Percentiles rank a stretch among this genome's conserved stretches.
These are phyloP conservation scores for Stachybotrys echinatus DNA, from an alignment of 2,329 filamentous ascomycete species.

Conservation along the genomic window DNA sequence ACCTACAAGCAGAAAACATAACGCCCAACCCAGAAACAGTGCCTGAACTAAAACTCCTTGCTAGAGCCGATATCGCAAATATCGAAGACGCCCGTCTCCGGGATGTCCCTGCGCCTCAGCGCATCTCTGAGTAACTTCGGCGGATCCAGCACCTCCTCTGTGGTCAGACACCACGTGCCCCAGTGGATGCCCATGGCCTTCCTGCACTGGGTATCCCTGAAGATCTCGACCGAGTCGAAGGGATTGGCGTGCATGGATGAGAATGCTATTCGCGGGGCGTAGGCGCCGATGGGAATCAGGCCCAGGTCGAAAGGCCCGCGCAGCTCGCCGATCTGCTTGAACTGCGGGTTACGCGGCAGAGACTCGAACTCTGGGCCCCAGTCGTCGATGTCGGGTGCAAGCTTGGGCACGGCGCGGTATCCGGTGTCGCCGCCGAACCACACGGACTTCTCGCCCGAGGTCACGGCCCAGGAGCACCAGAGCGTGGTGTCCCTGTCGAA, in stretches of 20 bases:
- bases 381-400: slow-evolving; percentile 61
- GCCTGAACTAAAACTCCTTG: slow-evolving; percentile 55
- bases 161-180: slow-evolving; percentile 84
- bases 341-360: slow-evolving; percentile 74
- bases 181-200: slow-evolving; percentile 85
- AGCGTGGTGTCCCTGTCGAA: slow-evolving; percentile 72
- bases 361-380: slow-evolving; percentile 62
- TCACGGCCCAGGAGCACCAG: slow-evolving; percentile 83
- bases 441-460: slow-evolving; percentile 68
- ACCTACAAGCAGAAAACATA: neutral
- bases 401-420: slow-evolving; percentile 69
- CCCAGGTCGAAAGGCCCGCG: slow-evolving; percentile 87
- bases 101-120: slow-evolving; percentile 59
- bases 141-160: slow-evolving; percentile 81
- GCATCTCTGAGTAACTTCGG: slow-evolving; percentile 68
- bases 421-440: slow-evolving; percentile 91
- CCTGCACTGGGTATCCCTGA: slow-evolving; percentile 73
- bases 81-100: slow-evolving; percentile 72
- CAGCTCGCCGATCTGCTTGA: slow-evolving; percentile 73
- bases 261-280: slow-evolving; percentile 67
- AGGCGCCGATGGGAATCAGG: slow-evolving; percentile 89
- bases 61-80: slow-evolving; percentile 82
- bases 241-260: slow-evolving; percentile 82
- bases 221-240: slow-evolving; percentile 84
- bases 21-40: neutral